phyloP scores from a whole-genome alignment of 768 basidiomycete genomes.

The Amyloporia xantha region DNA sequence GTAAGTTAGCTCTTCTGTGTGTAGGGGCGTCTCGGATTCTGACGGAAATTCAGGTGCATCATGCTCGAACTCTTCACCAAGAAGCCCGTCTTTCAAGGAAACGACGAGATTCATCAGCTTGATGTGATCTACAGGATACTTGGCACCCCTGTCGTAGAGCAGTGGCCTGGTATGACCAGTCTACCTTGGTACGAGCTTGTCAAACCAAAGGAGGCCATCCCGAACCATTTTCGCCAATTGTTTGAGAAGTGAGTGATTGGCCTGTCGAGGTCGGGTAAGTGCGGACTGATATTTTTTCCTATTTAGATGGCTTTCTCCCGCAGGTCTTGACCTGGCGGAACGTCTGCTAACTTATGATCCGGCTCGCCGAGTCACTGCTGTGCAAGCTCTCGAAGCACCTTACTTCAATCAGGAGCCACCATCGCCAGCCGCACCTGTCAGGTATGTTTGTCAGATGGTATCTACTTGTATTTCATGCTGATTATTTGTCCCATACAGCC shows the following conservation, averaged over 20 bases:
- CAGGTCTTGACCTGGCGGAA: constrained; percentile 84
- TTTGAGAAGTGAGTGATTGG: constrained; percentile 66
- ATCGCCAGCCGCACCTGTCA: constrained; percentile 59
- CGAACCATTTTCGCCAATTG: constrained; percentile 74
- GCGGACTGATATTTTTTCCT: not conserved
- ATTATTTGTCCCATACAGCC: constrained; percentile 32
- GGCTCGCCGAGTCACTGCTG: constrained; percentile 62
- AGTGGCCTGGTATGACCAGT: constrained; percentile 77
- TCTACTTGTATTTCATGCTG: not conserved
- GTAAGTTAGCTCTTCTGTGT: constrained; percentile 36
- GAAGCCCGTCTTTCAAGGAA: constrained; percentile 96
- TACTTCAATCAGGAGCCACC: constrained; percentile 88
- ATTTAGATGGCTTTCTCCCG: constrained; percentile 77
- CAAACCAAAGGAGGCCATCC: constrained; percentile 71
- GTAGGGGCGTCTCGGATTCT: constrained; percentile 5
- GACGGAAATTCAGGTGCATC: constrained; percentile 66
- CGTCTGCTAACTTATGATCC: constrained; percentile 80
- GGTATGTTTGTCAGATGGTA: constrained; percentile 45
- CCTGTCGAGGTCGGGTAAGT: not conserved
- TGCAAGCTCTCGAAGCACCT: constrained; percentile 69
- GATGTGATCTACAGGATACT: constrained; percentile 88
- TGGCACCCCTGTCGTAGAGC: constrained; percentile 78
- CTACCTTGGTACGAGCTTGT: constrained; percentile 99
- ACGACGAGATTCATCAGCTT: constrained; percentile 95
- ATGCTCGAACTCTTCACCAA: constrained; percentile 97